phyloP scores from a whole-genome alignment of 2,329 filamentous ascomycete genomes.

The Cladosporium austrohemisphaericum region DNA sequence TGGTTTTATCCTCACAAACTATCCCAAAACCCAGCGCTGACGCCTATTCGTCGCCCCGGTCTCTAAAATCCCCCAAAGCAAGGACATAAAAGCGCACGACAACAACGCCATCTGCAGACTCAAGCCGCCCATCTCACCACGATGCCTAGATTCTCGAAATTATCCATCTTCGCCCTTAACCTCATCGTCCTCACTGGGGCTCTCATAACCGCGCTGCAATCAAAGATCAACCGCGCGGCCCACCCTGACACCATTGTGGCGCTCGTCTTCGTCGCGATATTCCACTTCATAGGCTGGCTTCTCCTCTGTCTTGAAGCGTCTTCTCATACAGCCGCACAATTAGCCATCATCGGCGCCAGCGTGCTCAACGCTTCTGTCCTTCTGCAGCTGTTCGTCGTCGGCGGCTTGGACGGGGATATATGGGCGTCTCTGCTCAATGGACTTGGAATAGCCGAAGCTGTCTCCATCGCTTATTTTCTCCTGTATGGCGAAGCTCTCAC shows the following conservation, averaged over 20 bases:
- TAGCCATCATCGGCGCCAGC: neutral
- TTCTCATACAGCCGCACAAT: neutral
- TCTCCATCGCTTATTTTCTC: neutral
- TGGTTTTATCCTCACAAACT: too few species aligned
- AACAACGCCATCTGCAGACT: neutral
- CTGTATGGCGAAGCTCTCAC: neutral
- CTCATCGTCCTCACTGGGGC: neutral
- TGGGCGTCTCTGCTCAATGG: neutral
- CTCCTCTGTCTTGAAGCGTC: neutral
- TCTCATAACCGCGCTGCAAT: neutral
- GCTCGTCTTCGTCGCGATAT: neutral
- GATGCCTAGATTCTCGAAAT: neutral
- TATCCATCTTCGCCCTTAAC: slow-evolving; percentile 5
- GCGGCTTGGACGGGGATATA: neutral
- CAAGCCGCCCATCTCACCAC: neutral
- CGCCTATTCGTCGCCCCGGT: too few species aligned
- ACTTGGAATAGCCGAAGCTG: neutral
- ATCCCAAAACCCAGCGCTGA: too few species aligned
- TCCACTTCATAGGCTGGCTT: neutral
- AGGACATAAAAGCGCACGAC: neutral
- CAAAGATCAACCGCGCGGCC: neutral
- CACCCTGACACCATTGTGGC: neutral
- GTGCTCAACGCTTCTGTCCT: slow-evolving; percentile 5
- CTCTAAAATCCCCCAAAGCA: neutral
- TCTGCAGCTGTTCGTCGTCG: neutral